Conservation (phyloP, 2,329 filamentous ascomycete species). For the Bipolaris gigantea region DNA sequence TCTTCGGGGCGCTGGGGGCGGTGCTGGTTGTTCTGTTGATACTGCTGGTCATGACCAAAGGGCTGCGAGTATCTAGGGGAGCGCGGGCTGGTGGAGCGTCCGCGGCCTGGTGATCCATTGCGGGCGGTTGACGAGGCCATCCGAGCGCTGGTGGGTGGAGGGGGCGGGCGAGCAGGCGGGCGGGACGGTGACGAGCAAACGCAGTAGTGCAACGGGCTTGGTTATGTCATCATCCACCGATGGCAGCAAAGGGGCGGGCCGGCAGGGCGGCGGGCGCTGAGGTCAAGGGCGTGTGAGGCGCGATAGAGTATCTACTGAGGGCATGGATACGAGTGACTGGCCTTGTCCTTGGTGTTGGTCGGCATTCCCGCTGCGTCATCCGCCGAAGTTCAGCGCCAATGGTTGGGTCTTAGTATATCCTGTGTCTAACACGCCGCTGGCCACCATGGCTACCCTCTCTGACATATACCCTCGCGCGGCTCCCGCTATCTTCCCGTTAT, state of each 20-base stretch:
- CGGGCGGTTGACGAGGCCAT: constrained; percentile 36
- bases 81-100: constrained; percentile 25
- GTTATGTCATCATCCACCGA: constrained; percentile 14
- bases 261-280: constrained; percentile 2
- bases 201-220: neutral
- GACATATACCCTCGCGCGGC: neutral
- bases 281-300: neutral
- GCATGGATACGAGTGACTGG: neutral
- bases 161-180: neutral
- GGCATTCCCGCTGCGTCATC: constrained; percentile 27
- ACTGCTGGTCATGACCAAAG: constrained; percentile 32
- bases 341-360: constrained; percentile 13
- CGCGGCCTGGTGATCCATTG: constrained; percentile 36
- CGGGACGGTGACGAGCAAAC: constrained; percentile 1
- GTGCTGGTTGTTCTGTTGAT: too few relatives aligned
- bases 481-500: constrained; percentile 54
- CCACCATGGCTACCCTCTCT: constrained; percentile 11
- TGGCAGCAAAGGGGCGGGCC: neutral
- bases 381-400: constrained; percentile 17
- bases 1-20: constrained; percentile 24
- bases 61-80: constrained; percentile 22
- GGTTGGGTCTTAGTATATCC: constrained; percentile 7
- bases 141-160: constrained; percentile 14
- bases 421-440: neutral
- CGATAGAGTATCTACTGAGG: neutral